A percentile compares a stretch with the other conserved stretches of the same genome.
phyloP scores from a whole-genome alignment of 176 grass and related monocot genomes.

The Bromus sterilis region DNA sequence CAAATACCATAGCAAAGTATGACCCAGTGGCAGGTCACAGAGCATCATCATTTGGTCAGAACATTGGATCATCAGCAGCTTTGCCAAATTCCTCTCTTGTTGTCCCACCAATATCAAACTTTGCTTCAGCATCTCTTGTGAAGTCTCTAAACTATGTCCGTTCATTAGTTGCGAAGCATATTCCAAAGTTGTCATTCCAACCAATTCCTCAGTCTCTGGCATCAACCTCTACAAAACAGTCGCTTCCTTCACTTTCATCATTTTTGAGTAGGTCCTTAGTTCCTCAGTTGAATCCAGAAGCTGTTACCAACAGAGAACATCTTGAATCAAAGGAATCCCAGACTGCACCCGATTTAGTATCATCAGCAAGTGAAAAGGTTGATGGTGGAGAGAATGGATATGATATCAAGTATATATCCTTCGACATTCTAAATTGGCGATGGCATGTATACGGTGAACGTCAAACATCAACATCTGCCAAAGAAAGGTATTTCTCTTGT shows the following conservation, averaged over 20 bases:
- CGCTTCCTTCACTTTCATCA: conserved; percentile 66
- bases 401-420: conserved; percentile 78
- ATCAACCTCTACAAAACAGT: conserved; percentile 48
- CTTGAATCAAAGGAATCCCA: conserved; percentile 58
- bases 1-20: conserved; percentile 75
- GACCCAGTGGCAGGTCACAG: conserved; percentile 55
- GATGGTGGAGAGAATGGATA: conserved; percentile 35
- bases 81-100: conserved; percentile 44
- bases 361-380: conserved; percentile 48
- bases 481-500: conserved; percentile 56
- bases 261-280: conserved; percentile 65
- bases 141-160: conserved; percentile 95
- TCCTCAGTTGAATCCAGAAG: conserved; percentile 69
- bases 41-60: conserved; percentile 33
- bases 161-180: conserved; percentile 87
- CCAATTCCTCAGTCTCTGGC: conserved; percentile 37
- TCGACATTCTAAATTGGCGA: conserved; percentile 84
- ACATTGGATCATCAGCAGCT: conserved; percentile 31
- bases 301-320: conserved; percentile 47
- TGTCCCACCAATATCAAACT: conserved; percentile 47
- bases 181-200: conserved; percentile 85
- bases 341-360: conserved; percentile 42
- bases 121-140: conserved; percentile 76
- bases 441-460: conserved; percentile 62
- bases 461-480: conserved; percentile 33